These are phyloP conservation scores for Lithocarpus polystachyus DNA, from an alignment of 306 rosid genomes.

Conservation along the genomic window DNA sequence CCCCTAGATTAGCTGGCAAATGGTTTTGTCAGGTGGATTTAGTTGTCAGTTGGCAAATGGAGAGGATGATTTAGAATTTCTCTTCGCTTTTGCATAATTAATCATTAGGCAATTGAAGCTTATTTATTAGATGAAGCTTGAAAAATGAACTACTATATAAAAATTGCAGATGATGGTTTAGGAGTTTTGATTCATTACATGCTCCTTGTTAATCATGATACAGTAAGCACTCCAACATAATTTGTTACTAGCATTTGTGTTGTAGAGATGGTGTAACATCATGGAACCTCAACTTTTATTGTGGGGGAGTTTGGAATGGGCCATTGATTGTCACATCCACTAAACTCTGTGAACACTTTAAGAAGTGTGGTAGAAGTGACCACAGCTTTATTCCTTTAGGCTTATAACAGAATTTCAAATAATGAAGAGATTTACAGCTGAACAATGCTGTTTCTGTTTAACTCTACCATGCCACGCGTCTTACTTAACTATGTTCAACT, in stretches of 20 bases:
- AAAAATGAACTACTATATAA: neutral
- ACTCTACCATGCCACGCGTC: no score
- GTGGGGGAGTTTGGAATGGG: neutral
- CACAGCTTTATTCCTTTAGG: no score
- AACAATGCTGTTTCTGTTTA: no score
- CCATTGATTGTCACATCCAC: neutral
- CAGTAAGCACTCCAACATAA: neutral
- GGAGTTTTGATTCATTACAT: neutral
- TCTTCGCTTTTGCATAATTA: neutral
- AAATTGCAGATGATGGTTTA: neutral
- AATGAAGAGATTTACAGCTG: no score
- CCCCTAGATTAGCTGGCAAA: no score
- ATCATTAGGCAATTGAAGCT: neutral
- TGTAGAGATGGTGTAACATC: neutral
- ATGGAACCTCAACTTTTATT: neutral
- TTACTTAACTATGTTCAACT: no score
- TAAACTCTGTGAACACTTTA: neutral
- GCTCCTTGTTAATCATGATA: neutral
- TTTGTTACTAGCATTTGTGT: neutral
- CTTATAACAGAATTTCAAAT: no score
- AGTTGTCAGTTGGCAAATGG: neutral
- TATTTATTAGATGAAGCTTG: neutral
- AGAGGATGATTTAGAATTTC: neutral
- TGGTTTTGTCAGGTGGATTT: no score
- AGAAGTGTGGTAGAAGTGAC: no score